phyloP scores from a whole-genome alignment of 2,329 filamentous ascomycete genomes.

The Pyrenochaeta sp. region DNA sequence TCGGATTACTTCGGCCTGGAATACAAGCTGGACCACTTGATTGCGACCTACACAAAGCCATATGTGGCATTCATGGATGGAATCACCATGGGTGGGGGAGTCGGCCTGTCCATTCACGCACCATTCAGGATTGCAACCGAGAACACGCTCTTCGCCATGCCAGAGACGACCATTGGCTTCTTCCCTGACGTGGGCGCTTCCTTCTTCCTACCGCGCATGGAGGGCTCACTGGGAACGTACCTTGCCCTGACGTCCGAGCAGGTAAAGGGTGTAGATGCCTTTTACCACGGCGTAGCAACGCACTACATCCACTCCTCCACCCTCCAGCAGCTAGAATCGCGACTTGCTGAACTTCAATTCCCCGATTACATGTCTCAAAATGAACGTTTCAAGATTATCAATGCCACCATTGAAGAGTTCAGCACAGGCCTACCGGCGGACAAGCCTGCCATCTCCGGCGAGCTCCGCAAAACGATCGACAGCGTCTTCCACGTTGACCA shows the following conservation, averaged over 20 bases:
- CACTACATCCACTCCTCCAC: constrained; percentile 95
- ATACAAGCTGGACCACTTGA: constrained; percentile 95
- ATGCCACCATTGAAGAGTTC: constrained; percentile 91
- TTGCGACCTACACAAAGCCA: constrained; percentile 92
- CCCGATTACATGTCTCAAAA: constrained; percentile 73
- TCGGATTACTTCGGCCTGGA: constrained; percentile 90
- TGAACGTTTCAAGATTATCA: constrained; percentile 75
- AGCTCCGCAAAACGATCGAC: constrained; percentile 82
- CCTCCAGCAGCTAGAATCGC: constrained; percentile 80
- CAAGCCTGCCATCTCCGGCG: constrained; percentile 65
- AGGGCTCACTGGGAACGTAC: constrained; percentile 88
- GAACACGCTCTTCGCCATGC: constrained; percentile 96
- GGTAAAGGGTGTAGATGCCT: constrained; percentile 82
- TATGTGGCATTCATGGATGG: constrained; percentile 97
- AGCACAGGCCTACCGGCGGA: constrained; percentile 79
- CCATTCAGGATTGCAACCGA: constrained; percentile 97
- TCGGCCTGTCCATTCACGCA: constrained; percentile 92
- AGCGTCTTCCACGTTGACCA: constrained; percentile 62
- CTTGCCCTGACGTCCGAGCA: constrained; percentile 89
- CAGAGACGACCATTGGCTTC: constrained; percentile 97
- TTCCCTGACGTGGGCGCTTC: constrained; percentile 97
- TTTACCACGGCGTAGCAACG: constrained; percentile 91
- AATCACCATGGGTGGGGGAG: constrained; percentile 97
- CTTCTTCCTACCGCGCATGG: constrained; percentile 92
- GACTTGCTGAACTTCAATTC: constrained; percentile 89